A percentile compares a stretch with the other conserved stretches of the same genome.
Conservation (phyloP, 768 basidiomycete species). For the Mycena rebaudengoi region DNA sequence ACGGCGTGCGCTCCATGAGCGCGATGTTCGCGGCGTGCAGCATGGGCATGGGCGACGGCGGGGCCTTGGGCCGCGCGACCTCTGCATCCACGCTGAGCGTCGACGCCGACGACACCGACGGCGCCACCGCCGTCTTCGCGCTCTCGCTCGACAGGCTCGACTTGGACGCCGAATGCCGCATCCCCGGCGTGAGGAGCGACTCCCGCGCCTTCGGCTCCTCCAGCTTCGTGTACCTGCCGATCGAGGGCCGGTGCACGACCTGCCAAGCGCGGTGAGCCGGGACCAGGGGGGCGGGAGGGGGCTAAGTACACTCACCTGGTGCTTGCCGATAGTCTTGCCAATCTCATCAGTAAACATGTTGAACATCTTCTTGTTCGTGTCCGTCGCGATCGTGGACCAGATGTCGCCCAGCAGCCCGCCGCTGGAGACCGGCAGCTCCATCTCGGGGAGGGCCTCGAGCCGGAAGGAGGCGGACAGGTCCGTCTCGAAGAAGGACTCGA, state of each 20-base stretch:
- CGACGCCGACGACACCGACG: slow-evolving; percentile 50
- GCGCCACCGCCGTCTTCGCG: slow-evolving; percentile 40
- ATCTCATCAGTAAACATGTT: slow-evolving; percentile 94
- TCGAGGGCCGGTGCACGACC: slow-evolving; percentile 82
- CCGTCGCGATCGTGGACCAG: slow-evolving; percentile 89
- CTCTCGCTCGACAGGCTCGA: slow-evolving; percentile 53
- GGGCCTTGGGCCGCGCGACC: slow-evolving; percentile 40
- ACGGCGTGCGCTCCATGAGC: slow-evolving; percentile 90
- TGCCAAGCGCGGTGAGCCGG: slow-evolving; percentile 33
- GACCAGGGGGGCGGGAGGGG: background rate
- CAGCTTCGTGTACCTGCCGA: slow-evolving; percentile 84
- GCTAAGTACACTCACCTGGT: slow-evolving; percentile 63
- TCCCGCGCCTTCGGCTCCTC: slow-evolving; percentile 92
- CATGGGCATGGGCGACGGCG: slow-evolving; percentile 65
- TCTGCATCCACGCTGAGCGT: slow-evolving; percentile 59
- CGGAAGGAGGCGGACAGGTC: slow-evolving; percentile 91
- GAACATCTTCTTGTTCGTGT: slow-evolving; percentile 93
- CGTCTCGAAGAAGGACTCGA: slow-evolving; percentile 96
- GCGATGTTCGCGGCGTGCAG: slow-evolving; percentile 82
- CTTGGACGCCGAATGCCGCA: slow-evolving; percentile 68
- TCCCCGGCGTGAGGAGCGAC: slow-evolving; percentile 77
- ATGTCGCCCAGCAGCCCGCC: slow-evolving; percentile 81
- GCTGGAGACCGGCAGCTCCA: slow-evolving; percentile 66
- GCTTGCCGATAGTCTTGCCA: slow-evolving; percentile 93
- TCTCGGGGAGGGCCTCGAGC: slow-evolving; percentile 73